A percentile compares a stretch with the other conserved stretches of the same genome.
Conservation (phyloP, 2,329 filamentous ascomycete species). For the Diaporthe citri region DNA sequence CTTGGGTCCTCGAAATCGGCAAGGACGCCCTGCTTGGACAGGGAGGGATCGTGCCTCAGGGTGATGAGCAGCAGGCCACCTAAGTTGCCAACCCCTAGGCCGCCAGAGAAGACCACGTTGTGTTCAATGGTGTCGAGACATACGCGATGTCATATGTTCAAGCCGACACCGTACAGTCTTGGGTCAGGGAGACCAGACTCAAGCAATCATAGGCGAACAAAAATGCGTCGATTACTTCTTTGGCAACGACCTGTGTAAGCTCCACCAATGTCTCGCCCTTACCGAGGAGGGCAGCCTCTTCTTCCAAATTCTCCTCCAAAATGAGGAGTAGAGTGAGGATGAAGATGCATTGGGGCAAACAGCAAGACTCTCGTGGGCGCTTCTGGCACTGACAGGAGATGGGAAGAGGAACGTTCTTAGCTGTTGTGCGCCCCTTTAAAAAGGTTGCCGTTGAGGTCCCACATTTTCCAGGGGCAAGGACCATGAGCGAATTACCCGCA, state of each 20-base stretch:
- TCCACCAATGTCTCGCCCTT: background rate
- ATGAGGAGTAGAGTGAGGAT: background rate
- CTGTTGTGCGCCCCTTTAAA: background rate
- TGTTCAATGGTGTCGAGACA: background rate
- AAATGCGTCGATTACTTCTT: background rate
- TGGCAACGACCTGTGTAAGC: background rate
- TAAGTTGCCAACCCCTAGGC: background rate
- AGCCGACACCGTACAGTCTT: background rate
- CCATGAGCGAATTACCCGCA: background rate
- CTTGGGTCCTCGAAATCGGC: background rate
- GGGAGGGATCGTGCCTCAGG: background rate
- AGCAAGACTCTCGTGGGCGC: background rate
- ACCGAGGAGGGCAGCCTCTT: background rate
- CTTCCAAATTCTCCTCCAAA: background rate
- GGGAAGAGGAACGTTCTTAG: background rate
- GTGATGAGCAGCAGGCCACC: background rate
- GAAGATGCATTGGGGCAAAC: background rate
- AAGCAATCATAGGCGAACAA: background rate
- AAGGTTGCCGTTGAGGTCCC: background rate
- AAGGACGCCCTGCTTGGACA: background rate
- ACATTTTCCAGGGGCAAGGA: background rate
- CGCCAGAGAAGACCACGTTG: background rate
- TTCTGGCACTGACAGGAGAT: background rate
- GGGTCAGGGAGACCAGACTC: background rate
- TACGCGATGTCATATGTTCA: background rate